Conservation (phyloP, 163 green algal species). For the Chlorella variabilis region DNA sequence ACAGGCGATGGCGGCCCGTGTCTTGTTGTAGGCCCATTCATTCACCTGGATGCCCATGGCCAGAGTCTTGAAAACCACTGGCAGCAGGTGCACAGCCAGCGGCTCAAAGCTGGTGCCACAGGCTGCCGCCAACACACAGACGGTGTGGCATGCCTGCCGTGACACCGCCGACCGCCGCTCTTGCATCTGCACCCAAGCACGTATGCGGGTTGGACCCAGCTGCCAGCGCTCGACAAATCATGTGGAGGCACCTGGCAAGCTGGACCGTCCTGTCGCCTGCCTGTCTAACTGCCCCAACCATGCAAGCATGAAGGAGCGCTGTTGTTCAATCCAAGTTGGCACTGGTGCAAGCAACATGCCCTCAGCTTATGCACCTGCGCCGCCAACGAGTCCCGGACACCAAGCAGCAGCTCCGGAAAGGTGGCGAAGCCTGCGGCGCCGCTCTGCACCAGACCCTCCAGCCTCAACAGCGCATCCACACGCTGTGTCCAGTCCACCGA, state of each 20-base stretch:
- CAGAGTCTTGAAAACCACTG: constrained; percentile 70
- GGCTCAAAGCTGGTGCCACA: constrained; percentile 65
- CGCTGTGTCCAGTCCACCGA: constrained; percentile 65
- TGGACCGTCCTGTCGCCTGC: no score
- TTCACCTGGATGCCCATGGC: constrained; percentile 80
- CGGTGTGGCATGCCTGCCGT: constrained; percentile 70
- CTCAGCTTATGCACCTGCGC: constrained; percentile 67
- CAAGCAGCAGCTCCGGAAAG: constrained; percentile 48
- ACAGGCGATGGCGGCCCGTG: no score
- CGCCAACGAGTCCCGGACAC: constrained; percentile 53
- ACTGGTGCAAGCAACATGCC: neutral
- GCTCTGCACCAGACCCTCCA: constrained; percentile 75
- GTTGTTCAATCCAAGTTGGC: no score
- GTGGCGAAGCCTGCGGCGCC: constrained; percentile 42
- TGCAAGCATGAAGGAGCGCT: no score
- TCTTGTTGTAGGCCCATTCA: no score
- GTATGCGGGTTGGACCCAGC: no score
- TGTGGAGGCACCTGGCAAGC: no score
- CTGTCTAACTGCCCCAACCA: no score
- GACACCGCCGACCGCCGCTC: constrained; percentile 78
- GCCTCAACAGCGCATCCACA: constrained; percentile 68
- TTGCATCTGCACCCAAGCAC: constrained; percentile 33
- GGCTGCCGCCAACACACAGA: constrained; percentile 59
- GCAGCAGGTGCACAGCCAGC: constrained; percentile 62
- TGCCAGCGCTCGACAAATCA: no score